These are phyloP conservation scores for Alternaria sp. DNA, from an alignment of 2,329 filamentous ascomycete species.

Conservation along the genomic window DNA sequence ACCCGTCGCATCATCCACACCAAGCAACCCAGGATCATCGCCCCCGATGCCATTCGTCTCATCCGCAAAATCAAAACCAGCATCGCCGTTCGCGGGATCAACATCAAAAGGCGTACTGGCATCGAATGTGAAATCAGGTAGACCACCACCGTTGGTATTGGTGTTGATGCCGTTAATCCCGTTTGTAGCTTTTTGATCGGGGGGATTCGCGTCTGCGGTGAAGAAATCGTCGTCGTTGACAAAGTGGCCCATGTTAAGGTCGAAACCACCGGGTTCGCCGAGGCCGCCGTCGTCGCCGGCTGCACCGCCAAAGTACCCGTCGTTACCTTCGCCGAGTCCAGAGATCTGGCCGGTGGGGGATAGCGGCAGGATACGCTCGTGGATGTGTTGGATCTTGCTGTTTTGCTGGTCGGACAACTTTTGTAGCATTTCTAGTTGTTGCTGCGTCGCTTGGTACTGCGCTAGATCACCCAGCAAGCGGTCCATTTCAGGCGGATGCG, in stretches of 20 bases:
- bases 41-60: constrained; percentile 6
- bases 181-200: not conserved
- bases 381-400: constrained; percentile 75
- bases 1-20: not conserved
- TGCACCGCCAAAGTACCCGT: constrained; percentile 46
- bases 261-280: constrained; percentile 46
- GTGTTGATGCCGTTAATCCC: constrained; percentile 13
- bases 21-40: not conserved
- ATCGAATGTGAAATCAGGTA: constrained; percentile 12
- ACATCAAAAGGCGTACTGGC: not conserved
- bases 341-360: constrained; percentile 82
- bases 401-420: constrained; percentile 81
- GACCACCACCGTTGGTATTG: constrained; percentile 2
- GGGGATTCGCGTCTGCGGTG: constrained; percentile 25
- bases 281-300: constrained; percentile 38
- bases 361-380: constrained; percentile 76
- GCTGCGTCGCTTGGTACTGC: constrained; percentile 71
- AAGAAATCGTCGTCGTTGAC: constrained; percentile 64
- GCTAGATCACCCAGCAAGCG: constrained; percentile 66
- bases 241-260: constrained; percentile 64
- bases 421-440: constrained; percentile 79
- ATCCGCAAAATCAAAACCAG: not conserved
- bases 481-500: constrained; percentile 61
- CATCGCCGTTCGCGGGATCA: constrained; percentile 3
- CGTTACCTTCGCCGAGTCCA: constrained; percentile 57